phyloP scores from a whole-genome alignment of 202 grass and related monocot genomes.

The Panicum hallii region DNA sequence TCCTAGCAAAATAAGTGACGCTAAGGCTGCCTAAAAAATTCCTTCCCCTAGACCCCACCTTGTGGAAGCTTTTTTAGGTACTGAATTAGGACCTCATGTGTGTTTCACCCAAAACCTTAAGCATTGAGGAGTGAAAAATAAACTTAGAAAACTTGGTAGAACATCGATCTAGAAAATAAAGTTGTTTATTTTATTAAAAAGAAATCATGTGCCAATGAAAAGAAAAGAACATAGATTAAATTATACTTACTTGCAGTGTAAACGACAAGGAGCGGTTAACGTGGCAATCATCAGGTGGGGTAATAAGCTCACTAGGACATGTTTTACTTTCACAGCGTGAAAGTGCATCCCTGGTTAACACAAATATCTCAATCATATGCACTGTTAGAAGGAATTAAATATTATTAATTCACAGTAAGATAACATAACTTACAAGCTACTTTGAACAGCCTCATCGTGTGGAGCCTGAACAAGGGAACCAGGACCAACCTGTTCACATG shows the following conservation, averaged over 20 bases:
- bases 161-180: background rate
- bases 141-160: constrained; percentile 2
- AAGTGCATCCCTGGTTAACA: constrained; percentile 66
- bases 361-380: constrained; percentile 37
- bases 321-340: constrained; percentile 90
- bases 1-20: background rate
- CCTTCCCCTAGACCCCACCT: background rate
- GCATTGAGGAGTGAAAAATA: background rate
- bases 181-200: background rate
- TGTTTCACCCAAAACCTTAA: constrained; percentile 6
- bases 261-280: constrained; percentile 92
- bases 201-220: constrained; percentile 31
- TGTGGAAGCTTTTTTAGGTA: background rate
- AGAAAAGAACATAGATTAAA: constrained; percentile 43
- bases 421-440: constrained; percentile 80
- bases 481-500: constrained; percentile 82
- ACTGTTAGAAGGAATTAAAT: constrained; percentile 48
- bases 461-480: constrained; percentile 94
- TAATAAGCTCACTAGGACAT: constrained; percentile 93
- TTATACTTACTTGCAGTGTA: constrained; percentile 80
- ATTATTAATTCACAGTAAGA: constrained; percentile 24
- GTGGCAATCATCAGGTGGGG: constrained; percentile 96
- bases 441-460: constrained; percentile 69
- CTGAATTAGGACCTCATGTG: background rate
- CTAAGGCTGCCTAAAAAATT: background rate